Evolutionary conservation across 495 filamentous ascomycete species (phyloP).

Genomic region (Cercophora newfieldiana): DNA sequence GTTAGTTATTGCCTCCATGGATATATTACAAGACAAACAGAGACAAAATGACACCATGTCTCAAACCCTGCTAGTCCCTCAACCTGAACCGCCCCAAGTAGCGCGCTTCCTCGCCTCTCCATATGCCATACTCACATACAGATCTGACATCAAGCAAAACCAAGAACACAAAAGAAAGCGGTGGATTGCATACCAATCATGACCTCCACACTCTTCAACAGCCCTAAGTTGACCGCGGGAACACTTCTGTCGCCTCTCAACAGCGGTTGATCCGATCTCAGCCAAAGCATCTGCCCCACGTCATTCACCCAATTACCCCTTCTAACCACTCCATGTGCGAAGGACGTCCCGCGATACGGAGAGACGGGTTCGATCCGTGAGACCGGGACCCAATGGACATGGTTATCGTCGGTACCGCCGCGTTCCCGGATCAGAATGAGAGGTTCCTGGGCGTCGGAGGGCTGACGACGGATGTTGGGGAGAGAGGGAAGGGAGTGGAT

Average conservation of each 20-base stretch:
- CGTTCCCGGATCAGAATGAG: conserved; percentile 29
- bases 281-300: conserved; percentile 20
- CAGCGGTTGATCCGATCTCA: conserved; percentile 20
- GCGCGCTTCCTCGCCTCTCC: no score
- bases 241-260: conserved; percentile 1
- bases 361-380: conserved; percentile 19
- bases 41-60: no score
- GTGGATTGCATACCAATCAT: background rate
- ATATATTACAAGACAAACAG: background rate
- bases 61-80: no score
- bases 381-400: conserved; percentile 27
- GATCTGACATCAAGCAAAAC: no score
- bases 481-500: background rate
- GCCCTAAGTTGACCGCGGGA: conserved; percentile 19
- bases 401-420: conserved; percentile 28
- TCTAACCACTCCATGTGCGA: conserved; percentile 17
- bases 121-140: no score
- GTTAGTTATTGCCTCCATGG: background rate
- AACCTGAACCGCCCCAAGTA: no score
- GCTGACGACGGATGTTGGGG: background rate
- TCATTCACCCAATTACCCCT: conserved; percentile 5
- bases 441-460: background rate
- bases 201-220: conserved; percentile 12
- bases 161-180: background rate
- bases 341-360: conserved; percentile 3